phyloP scores from a whole-genome alignment of 139 green algal species.

The Pleodorina starrii region DNA sequence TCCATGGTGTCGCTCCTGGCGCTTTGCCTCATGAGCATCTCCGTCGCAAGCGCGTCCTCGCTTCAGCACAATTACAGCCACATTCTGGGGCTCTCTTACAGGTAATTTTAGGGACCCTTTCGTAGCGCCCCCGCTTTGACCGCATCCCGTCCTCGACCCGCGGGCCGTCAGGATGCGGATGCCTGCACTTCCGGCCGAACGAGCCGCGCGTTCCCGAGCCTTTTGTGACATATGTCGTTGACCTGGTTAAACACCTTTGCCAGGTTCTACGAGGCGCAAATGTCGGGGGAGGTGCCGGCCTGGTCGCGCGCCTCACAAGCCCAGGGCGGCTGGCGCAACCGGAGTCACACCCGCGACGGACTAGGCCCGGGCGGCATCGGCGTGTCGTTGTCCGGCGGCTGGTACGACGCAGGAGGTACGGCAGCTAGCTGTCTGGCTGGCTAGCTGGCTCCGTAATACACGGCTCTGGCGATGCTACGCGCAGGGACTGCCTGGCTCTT shows the following conservation, averaged over 20 bases:
- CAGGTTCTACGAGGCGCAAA: slow-evolving; percentile 50
- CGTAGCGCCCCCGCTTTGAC: too few relatives aligned
- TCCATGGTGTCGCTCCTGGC: not conserved
- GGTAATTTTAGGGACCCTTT: not conserved
- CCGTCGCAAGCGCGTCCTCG: not conserved
- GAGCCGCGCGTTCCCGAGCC: too few relatives aligned
- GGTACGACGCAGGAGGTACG: slow-evolving; percentile 37
- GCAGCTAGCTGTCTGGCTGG: too few relatives aligned
- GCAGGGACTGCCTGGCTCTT: too few relatives aligned
- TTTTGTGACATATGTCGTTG: not conserved
- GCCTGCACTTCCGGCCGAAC: too few relatives aligned
- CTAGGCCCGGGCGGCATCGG: not conserved
- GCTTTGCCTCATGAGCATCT: not conserved
- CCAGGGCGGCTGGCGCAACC: slow-evolving; percentile 28
- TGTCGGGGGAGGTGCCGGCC: slow-evolving; percentile 12
- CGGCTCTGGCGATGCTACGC: too few relatives aligned
- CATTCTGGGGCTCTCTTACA: not conserved
- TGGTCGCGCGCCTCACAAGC: slow-evolving; percentile 14
- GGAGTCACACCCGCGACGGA: slow-evolving; percentile 12
- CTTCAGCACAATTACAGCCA: slow-evolving; percentile 8
- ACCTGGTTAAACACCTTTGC: not conserved
- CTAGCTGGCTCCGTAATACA: not conserved
- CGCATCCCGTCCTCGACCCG: too few relatives aligned
- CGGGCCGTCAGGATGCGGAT: too few relatives aligned
- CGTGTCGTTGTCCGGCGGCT: slow-evolving; percentile 12